phyloP scores from a whole-genome alignment of 2,329 filamentous ascomycete genomes.

The Beauveria rudraprayagi region DNA sequence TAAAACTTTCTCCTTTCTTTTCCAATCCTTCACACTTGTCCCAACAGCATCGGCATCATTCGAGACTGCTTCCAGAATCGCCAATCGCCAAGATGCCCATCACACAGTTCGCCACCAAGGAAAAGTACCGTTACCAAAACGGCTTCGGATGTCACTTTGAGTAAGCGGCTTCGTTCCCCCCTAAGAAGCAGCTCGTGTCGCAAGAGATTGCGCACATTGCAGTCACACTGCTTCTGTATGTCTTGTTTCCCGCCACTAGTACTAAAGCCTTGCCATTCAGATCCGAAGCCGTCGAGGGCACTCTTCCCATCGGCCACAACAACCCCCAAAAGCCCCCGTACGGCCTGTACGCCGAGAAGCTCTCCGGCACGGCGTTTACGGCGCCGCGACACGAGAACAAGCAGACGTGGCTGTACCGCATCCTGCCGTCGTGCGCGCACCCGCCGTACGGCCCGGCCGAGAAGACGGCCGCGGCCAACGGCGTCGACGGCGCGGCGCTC shows the following conservation, averaged over 20 bases:
- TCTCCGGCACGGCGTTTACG: constrained; percentile 65
- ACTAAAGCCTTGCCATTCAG: constrained; percentile 32
- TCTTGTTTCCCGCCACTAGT: neutral
- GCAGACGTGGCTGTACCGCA: constrained; percentile 66
- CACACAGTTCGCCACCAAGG: constrained; percentile 38
- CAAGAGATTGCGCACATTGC: neutral
- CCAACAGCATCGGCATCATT: neutral
- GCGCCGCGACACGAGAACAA: constrained; percentile 60
- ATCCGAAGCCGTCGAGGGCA: constrained; percentile 66
- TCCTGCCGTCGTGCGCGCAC: constrained; percentile 57
- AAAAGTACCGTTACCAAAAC: constrained; percentile 67
- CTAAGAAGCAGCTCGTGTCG: neutral
- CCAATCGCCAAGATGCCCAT: constrained; percentile 35
- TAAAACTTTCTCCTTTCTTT: neutral
- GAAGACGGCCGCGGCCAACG: constrained; percentile 16
- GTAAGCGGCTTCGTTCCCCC: constrained; percentile 35
- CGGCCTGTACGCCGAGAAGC: constrained; percentile 75
- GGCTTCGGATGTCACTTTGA: constrained; percentile 73
- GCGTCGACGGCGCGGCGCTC: constrained; percentile 16
- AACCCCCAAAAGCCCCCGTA: constrained; percentile 72
- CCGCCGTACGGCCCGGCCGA: constrained; percentile 43
- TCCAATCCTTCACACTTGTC: neutral
- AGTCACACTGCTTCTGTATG: too few species aligned
- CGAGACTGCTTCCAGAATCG: neutral
- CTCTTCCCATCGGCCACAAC: constrained; percentile 68